Evolutionary conservation across 2,329 filamentous ascomycete species (phyloP).

Genomic region (Neoarthrinium moseri): DNA sequence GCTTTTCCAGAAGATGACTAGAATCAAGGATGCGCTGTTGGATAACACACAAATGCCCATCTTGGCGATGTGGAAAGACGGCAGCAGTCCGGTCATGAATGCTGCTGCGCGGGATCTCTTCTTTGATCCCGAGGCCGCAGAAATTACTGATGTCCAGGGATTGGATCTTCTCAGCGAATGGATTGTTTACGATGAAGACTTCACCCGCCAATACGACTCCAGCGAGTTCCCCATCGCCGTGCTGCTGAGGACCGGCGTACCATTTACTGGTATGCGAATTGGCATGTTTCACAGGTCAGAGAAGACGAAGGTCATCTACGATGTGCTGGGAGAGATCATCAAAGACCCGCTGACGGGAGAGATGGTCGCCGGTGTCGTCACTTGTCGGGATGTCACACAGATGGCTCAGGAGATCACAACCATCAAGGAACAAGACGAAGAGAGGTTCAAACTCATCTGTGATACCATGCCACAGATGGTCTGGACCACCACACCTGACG

Average conservation of each 20-base stretch:
- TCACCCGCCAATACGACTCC: slow-evolving; percentile 53
- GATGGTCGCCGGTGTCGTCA: slow-evolving; percentile 70
- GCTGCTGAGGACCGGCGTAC: slow-evolving; percentile 59
- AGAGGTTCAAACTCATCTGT: slow-evolving; percentile 72
- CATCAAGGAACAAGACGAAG: slow-evolving; percentile 69
- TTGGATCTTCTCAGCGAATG: slow-evolving; percentile 60
- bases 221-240: slow-evolving; percentile 67
- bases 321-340: slow-evolving; percentile 67
- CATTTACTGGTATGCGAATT: slow-evolving; percentile 58
- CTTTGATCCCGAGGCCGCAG: slow-evolving; percentile 37
- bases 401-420: slow-evolving; percentile 68
- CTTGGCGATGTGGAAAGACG: slow-evolving; percentile 79
- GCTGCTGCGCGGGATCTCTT: slow-evolving; percentile 59
- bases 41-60: slow-evolving; percentile 75
- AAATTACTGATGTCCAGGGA: slow-evolving; percentile 39
- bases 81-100: slow-evolving; percentile 72
- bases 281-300: slow-evolving; percentile 59
- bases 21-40: slow-evolving; percentile 75
- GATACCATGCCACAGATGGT: slow-evolving; percentile 72
- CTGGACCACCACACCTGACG: slow-evolving; percentile 70
- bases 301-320: slow-evolving; percentile 57
- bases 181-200: slow-evolving; percentile 65
- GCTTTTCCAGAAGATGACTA: slow-evolving; percentile 68
- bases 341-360: slow-evolving; percentile 66
- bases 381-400: slow-evolving; percentile 70